Conservation (phyloP, 306 rosid species). For the Cicer pinnatifidum region DNA sequence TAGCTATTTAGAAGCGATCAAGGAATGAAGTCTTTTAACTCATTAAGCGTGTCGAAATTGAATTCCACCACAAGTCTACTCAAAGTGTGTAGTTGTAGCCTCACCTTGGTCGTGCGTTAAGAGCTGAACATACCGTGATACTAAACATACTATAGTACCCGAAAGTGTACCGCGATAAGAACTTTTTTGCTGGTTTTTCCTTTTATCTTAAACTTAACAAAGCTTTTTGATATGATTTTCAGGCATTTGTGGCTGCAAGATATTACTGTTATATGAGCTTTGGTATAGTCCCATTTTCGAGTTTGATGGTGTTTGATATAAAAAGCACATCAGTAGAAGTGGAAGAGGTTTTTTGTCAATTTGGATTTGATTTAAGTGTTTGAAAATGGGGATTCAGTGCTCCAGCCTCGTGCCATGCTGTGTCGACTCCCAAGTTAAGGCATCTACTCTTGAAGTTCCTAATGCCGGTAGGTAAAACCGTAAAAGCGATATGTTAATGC, state of each 20-base stretch:
- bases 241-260: slow-evolving; percentile 33
- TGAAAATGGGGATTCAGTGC: slow-evolving; percentile 71
- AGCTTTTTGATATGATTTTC: slow-evolving; percentile 36
- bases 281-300: neutral
- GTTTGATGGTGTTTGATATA: neutral
- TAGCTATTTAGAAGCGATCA: slow-evolving; percentile 16
- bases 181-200: slow-evolving; percentile 26
- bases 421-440: slow-evolving; percentile 71
- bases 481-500: slow-evolving; percentile 11
- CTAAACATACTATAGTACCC: too few species aligned
- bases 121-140: too few species aligned
- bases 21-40: slow-evolving; percentile 3
- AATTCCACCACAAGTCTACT: too few species aligned
- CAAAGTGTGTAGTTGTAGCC: too few species aligned
- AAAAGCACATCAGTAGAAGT: slow-evolving; percentile 37
- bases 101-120: too few species aligned
- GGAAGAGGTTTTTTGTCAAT: slow-evolving; percentile 42
- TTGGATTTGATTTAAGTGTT: slow-evolving; percentile 39
- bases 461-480: slow-evolving; percentile 54
- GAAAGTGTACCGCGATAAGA: neutral
- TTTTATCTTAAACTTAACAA: neutral
- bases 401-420: slow-evolving; percentile 69
- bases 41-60: neutral
- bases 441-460: slow-evolving; percentile 67
- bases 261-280: slow-evolving; percentile 9